These are phyloP conservation scores for Leccinum boreale DNA, from an alignment of 768 basidiomycete genomes.

Conservation along the genomic window DNA sequence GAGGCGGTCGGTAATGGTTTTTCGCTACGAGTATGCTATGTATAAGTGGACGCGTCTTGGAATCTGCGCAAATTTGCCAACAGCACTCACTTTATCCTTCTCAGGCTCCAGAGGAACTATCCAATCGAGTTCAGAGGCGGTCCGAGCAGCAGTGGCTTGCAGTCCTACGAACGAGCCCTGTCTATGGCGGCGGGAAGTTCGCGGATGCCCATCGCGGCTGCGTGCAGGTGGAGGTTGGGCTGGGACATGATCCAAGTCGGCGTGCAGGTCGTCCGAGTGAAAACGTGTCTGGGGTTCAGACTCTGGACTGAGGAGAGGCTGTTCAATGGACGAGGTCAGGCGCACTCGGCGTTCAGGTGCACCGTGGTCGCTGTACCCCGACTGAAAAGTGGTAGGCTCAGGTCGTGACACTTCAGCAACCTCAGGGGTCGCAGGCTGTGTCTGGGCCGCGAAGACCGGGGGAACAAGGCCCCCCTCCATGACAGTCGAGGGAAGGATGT, in stretches of 20 bases:
- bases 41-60: background rate
- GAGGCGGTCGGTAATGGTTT: slow-evolving; percentile 50
- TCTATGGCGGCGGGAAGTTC: slow-evolving; percentile 9
- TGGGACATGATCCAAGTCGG: slow-evolving; percentile 5
- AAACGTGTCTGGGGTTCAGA: slow-evolving; percentile 3
- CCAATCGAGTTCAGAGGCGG: slow-evolving; percentile 20
- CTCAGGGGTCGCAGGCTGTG: background rate
- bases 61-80: background rate
- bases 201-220: slow-evolving; percentile 17
- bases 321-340: slow-evolving; percentile 5
- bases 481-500: background rate
- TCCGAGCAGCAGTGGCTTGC: background rate
- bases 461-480: background rate
- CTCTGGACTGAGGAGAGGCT: slow-evolving; percentile 2
- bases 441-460: background rate
- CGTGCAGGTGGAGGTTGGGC: slow-evolving; percentile 8
- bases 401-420: background rate
- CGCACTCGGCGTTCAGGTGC: background rate
- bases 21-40: background rate
- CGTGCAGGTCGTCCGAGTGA: background rate
- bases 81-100: background rate
- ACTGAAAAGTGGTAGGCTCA: background rate
- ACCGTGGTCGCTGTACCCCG: background rate
- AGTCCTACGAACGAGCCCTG: background rate
- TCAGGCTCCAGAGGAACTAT: slow-evolving; percentile 15